Base-by-base conservation (phyloP, 257 asterid genomes). In the Salvia splendens region DNA sequence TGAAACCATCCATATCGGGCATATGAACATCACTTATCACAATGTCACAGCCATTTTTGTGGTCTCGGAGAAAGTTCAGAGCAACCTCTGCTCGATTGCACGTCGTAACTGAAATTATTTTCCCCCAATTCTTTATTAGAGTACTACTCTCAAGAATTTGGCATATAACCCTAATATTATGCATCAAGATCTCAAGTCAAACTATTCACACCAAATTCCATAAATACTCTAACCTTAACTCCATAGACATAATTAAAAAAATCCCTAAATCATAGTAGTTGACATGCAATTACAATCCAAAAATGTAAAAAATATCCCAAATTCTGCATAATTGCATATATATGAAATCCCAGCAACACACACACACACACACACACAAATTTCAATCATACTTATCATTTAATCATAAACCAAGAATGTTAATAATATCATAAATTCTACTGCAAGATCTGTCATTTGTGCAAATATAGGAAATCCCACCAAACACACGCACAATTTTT, bases 1-100 rank as follows among this genome's bases (percentile, higher is more conserved):
- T 94, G 72, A 94, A 94, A 46, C 99, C 99, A 75, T 94, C 96
- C 91, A 94, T 89, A 65, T 91, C 98, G 0, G 99, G 99, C 98
- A 94, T 94, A 61, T 91, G 98, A 8, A 94, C 99, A 63, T 94
- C 98, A 65, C 99, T 94, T 68, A 94, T 83, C 50, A 94, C 99
- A 70, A 94, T 61, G 40, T 94, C 96, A 28, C 69, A 94, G 8
- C 91, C 96, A 54, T 86, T 82, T 61, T 38, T 87, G 80, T 91
- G 86, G 11, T 84, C 92, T 66, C 97, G 77, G 9, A 94, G 95
- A 17, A 65, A 68, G 11, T 80, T 66, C 70, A 94, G 75, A 2
- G 98, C 99, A 67, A 61, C 32, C 77, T 91, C 98, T n/a, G 98
- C 99, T 76, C 89, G 81, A 69, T 80, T 86, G 73, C 94, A 83